Evolutionary conservation across 805 yeast species (phyloP).

Genomic region (Candida broadrunensis): DNA sequence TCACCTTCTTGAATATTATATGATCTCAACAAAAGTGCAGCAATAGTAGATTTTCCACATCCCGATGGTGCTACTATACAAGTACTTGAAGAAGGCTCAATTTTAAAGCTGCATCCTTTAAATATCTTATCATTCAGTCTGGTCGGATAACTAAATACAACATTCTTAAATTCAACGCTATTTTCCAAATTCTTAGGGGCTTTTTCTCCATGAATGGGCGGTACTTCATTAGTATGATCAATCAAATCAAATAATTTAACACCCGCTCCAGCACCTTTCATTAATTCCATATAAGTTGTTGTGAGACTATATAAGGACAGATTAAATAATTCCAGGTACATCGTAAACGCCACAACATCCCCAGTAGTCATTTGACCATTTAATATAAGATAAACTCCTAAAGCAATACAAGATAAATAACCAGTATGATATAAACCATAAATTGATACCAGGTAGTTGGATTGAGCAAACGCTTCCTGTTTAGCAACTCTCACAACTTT

Average conservation of each 20-base stretch:
- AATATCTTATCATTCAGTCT: slow-evolving; percentile 35
- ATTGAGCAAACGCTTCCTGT: slow-evolving; percentile 43
- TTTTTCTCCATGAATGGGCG: slow-evolving; percentile 32
- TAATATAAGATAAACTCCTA: slow-evolving; percentile 41
- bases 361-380: slow-evolving; percentile 46
- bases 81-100: slow-evolving; percentile 35
- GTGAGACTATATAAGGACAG: slow-evolving; percentile 43
- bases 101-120: slow-evolving; percentile 34
- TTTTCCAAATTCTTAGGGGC: slow-evolving; percentile 17
- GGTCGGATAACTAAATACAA: slow-evolving; percentile 40
- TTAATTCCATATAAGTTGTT: slow-evolving; percentile 43
- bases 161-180: slow-evolving; percentile 36
- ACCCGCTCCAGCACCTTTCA: slow-evolving; percentile 49
- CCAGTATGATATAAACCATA: slow-evolving; percentile 42
- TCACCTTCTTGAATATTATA: slow-evolving; percentile 49
- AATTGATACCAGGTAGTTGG: slow-evolving; percentile 42
- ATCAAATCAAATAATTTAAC: slow-evolving; percentile 41
- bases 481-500: slow-evolving; percentile 40
- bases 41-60: slow-evolving; percentile 60
- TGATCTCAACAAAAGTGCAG: slow-evolving; percentile 50
- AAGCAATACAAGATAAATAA: slow-evolving; percentile 39
- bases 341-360: slow-evolving; percentile 45
- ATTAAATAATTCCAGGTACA: slow-evolving; percentile 44
- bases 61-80: slow-evolving; percentile 58
- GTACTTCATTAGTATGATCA: slow-evolving; percentile 34